phyloP scores from a whole-genome alignment of 1,284 basidiomycete species.

The Puccinia coronata region DNA sequence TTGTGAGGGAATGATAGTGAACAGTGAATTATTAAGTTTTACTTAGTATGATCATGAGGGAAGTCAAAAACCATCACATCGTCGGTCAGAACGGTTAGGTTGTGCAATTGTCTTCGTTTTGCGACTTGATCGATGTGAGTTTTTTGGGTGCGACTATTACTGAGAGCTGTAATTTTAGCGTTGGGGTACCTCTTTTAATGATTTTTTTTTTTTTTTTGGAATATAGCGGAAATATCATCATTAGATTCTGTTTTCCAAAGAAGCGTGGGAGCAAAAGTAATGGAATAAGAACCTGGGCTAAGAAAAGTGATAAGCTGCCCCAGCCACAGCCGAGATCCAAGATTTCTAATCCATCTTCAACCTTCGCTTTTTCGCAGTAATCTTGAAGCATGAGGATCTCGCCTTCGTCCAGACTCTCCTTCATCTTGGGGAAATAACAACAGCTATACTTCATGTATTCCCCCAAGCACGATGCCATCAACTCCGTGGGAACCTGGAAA shows the following conservation, averaged over 20 bases:
- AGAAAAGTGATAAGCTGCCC: slow-evolving; percentile 71
- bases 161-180: slow-evolving; percentile 68
- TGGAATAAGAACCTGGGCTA: slow-evolving; percentile 65
- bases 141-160: slow-evolving; percentile 74
- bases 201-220: neutral
- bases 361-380: slow-evolving; percentile 70
- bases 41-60: slow-evolving; percentile 59
- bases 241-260: neutral
- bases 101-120: slow-evolving; percentile 65
- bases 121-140: slow-evolving; percentile 67
- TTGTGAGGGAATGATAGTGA: neutral
- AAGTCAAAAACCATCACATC: slow-evolving; percentile 73
- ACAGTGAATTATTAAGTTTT: neutral
- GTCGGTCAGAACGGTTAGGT: slow-evolving; percentile 70
- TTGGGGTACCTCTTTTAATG: slow-evolving; percentile 71
- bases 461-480: slow-evolving; percentile 69
- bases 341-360: slow-evolving; percentile 69
- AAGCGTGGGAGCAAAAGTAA: neutral
- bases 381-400: slow-evolving; percentile 71
- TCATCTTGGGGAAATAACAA: slow-evolving; percentile 71
- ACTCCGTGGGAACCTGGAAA: slow-evolving; percentile 67
- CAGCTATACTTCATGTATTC: slow-evolving; percentile 70
- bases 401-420: slow-evolving; percentile 69
- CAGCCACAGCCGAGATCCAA: slow-evolving; percentile 76
- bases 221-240: neutral